Conservation (phyloP, 257 asterid genomes). For the Anisodus tanguticus region DNA sequence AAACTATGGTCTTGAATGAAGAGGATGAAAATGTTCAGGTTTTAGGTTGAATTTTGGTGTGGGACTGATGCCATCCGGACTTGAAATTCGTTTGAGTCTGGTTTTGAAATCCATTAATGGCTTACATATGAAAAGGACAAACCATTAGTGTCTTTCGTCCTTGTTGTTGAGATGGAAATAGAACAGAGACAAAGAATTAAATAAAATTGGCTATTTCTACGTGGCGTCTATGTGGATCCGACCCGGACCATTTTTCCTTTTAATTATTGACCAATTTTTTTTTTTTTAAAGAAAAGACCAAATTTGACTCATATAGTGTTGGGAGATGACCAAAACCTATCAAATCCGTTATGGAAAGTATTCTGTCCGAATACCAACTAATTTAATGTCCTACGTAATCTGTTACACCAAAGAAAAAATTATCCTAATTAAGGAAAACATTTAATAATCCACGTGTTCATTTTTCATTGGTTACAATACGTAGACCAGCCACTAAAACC, state of each 20-base stretch:
- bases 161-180: too few species aligned
- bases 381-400: neutral
- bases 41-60: too few species aligned
- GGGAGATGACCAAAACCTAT: conserved; percentile 25
- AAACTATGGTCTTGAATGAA: too few species aligned
- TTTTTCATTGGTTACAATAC: neutral
- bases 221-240: too few species aligned
- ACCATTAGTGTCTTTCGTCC: too few species aligned
- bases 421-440: neutral
- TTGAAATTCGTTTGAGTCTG: too few species aligned
- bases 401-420: neutral
- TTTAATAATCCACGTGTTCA: neutral
- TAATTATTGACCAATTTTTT: neutral
- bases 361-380: neutral
- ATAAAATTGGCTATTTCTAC: too few species aligned
- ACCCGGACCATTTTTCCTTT: neutral
- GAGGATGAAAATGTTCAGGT: too few species aligned
- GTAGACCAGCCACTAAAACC: neutral
- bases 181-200: too few species aligned
- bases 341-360: conserved; percentile 15
- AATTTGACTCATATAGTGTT: neutral
- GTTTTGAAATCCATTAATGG: too few species aligned
- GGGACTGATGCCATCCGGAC: too few species aligned
- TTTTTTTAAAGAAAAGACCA: neutral
- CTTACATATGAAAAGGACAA: too few species aligned